phyloP scores from a whole-genome alignment of 768 basidiomycete species.

The Mycena chlorophos region DNA sequence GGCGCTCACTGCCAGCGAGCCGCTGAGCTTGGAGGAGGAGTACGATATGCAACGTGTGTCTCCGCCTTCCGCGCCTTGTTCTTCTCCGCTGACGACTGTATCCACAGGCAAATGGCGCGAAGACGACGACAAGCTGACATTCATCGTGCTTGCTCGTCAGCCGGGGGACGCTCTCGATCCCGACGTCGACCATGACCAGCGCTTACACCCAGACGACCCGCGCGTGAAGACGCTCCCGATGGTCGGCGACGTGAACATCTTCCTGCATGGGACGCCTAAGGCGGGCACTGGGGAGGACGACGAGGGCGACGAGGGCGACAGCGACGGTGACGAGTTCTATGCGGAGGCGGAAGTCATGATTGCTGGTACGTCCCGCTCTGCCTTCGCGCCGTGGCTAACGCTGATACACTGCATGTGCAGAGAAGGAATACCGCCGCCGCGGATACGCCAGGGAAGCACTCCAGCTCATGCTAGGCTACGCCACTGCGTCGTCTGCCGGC shows the following conservation, averaged over 20 bases:
- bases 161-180: slow-evolving; percentile 17
- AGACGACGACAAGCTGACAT: slow-evolving; percentile 90
- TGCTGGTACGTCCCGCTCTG: slow-evolving; percentile 53
- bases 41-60: background rate
- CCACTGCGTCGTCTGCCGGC: slow-evolving; percentile 46
- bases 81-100: background rate
- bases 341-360: slow-evolving; percentile 94
- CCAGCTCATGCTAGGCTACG: slow-evolving; percentile 67
- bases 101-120: slow-evolving; percentile 69
- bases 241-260: slow-evolving; percentile 93
- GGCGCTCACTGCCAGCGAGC: background rate
- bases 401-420: slow-evolving; percentile 35
- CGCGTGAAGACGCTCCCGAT: slow-evolving; percentile 50
- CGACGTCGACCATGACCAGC: background rate
- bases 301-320: too few relatives aligned
- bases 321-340: slow-evolving; percentile 48
- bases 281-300: too few relatives aligned
- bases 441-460: slow-evolving; percentile 67
- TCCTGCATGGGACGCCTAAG: slow-evolving; percentile 57
- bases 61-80: background rate
- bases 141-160: slow-evolving; percentile 73
- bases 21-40: background rate
- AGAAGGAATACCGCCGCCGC: slow-evolving; percentile 63
- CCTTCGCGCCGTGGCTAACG: background rate
- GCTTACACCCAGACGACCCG: slow-evolving; percentile 31